Evolutionary conservation across 2,329 filamentous ascomycete species (phyloP), one percentile per base, ranked within the genome.

Genomic region (Aspergillus texensis): DNA sequence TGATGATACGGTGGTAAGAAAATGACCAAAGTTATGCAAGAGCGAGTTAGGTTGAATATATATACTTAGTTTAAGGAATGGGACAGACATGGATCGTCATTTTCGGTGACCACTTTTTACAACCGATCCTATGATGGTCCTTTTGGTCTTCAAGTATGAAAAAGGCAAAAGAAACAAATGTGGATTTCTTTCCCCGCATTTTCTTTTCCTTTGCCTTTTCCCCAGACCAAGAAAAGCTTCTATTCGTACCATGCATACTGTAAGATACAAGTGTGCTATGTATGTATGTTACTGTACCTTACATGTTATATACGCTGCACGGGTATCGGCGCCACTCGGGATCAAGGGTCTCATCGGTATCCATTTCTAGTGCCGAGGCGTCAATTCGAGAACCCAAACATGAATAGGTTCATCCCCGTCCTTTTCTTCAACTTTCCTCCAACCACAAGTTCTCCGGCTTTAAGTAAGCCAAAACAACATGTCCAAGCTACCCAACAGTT

Each of bases 401-500:
- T 36, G 34, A n/a, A 41, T n/a, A 41, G 39, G 39, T 41, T 41
- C 39, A 41, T n/a, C 39, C 39, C 39, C 39, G 16, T 14, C 8
- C 3, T n/a, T 14, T 41, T 16, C 19, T 41, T 41, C 39, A 41
- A n/a, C 39, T 41, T 41, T 41, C 19, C 39, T 41, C 39, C 39
- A n/a, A 41, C 39, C 39, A 41, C 16, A n/a, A 19, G 16, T 41
- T n/a, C 39, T n/a, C 39, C 39, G 39, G 16, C 6, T 41, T 41
- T n/a, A 6, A n/a, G 16, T 41, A 14, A 16, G 32, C 12, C 30
- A 53, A 28, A 32, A 10, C n/a, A 61, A 45, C 19, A 93, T 92
- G 90, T 88, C 90, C 8, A 93, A 91, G 76, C 84, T 94, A 24
- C 91, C 90, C 1, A 82, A 86, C 1, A 80, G 86, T 57, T 83